Evolutionary conservation across 148 eudicot species (phyloP).

Genomic region (Chenopodium album): DNA sequence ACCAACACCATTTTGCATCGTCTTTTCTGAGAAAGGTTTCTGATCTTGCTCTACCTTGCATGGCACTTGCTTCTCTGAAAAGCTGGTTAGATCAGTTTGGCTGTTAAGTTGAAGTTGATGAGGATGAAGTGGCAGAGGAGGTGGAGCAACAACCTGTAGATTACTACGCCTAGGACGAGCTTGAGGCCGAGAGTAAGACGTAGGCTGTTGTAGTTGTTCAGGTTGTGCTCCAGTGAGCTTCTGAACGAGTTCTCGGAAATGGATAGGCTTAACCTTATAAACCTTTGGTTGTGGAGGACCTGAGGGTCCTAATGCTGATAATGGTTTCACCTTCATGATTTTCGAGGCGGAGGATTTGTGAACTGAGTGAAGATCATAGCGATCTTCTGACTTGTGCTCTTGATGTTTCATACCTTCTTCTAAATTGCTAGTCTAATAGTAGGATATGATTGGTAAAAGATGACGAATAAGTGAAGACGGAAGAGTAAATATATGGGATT

Average conservation of each 20-base stretch:
- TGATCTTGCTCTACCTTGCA: slow-evolving; percentile 14
- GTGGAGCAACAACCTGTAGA: slow-evolving; percentile 44
- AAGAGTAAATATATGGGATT: background rate
- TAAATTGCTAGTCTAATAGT: background rate
- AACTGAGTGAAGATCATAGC: slow-evolving; percentile 7
- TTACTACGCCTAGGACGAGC: background rate
- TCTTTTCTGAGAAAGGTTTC: slow-evolving; percentile 4
- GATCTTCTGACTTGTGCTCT: slow-evolving; percentile 5
- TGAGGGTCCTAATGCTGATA: slow-evolving; percentile 8
- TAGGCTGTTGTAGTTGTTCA: slow-evolving; percentile 10
- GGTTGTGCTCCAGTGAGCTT: slow-evolving; percentile 52
- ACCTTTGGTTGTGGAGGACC: slow-evolving; percentile 44
- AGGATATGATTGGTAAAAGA: background rate
- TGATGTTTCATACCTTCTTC: slow-evolving; percentile 13
- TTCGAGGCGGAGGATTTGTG: slow-evolving; percentile 9
- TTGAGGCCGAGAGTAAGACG: background rate
- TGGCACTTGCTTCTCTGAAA: slow-evolving; percentile 6
- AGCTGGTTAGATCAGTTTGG: background rate
- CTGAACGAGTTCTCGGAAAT: slow-evolving; percentile 69
- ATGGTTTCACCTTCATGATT: slow-evolving; percentile 19
- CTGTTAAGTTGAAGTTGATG: slow-evolving; percentile 12
- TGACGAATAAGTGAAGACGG: background rate
- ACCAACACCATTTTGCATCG: slow-evolving; percentile 20
- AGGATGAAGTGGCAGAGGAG: slow-evolving; percentile 37
- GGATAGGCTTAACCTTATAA: slow-evolving; percentile 56